Conservation (phyloP, 768 basidiomycete species). For the Fistulinella prunicolor region DNA sequence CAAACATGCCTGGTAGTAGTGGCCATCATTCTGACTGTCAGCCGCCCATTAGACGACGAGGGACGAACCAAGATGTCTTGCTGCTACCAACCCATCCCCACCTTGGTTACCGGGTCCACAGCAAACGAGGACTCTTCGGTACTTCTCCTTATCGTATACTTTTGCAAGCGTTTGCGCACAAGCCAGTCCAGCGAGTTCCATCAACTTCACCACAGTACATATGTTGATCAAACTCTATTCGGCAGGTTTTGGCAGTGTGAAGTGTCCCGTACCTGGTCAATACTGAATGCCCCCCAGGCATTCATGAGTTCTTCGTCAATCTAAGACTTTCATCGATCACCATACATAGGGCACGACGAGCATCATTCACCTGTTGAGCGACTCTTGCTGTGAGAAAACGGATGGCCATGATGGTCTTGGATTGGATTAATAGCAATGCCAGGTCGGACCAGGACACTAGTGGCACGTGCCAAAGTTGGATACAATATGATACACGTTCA, state of each 20-base stretch:
- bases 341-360: not conserved
- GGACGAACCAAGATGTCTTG: conserved; percentile 79
- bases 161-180: conserved; percentile 86
- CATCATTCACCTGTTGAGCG: conserved; percentile 62
- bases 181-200: conserved; percentile 94
- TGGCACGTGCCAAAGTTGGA: too few relatives aligned
- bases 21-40: not conserved
- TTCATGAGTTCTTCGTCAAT: conserved; percentile 96
- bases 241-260: not conserved
- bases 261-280: conserved; percentile 69
- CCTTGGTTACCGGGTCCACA: conserved; percentile 98
- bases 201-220: conserved; percentile 62
- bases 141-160: conserved; percentile 66
- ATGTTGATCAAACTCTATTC: conserved; percentile 1
- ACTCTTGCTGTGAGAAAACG: conserved; percentile 68
- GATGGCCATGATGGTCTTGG: conserved; percentile 42
- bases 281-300: conserved; percentile 82
- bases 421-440: not conserved
- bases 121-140: conserved; percentile 84
- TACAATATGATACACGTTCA: conserved; percentile 1
- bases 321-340: conserved; percentile 36
- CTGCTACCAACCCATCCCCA: conserved; percentile 96
- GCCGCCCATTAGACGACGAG: not conserved
- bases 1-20: conserved; percentile 71
- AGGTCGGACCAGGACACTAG: too few relatives aligned